Evolutionary conservation across 129 eudicot genomes (phyloP).

Genomic region (Heracleum sosnowskyi): DNA sequence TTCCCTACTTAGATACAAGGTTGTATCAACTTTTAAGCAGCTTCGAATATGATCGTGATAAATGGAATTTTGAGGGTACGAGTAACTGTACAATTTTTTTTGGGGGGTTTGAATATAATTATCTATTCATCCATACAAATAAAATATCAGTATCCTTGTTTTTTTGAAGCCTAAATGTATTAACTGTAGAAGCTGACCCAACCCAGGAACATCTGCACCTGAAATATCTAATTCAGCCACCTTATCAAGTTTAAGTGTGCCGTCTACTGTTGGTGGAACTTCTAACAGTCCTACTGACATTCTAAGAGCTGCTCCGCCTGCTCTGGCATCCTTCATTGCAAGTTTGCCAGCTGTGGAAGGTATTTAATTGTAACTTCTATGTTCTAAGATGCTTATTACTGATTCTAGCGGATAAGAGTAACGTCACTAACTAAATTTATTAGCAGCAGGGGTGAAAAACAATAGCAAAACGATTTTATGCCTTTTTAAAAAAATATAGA

Average conservation of each 20-base stretch:
- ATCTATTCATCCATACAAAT: neutral
- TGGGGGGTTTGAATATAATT: neutral
- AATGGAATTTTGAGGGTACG: neutral
- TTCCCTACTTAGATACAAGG: neutral
- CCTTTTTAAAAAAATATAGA: neutral
- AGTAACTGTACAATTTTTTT: neutral
- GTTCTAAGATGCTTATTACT: neutral
- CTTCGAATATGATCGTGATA: neutral
- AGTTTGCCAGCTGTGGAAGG: conserved; percentile 81
- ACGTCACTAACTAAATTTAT: neutral
- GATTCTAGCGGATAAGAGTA: neutral
- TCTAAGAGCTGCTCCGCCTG: conserved; percentile 57
- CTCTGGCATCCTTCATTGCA: conserved; percentile 61
- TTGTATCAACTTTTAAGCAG: neutral
- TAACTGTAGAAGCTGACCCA: conserved; percentile 7
- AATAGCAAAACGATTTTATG: neutral
- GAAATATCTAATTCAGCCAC: conserved; percentile 31
- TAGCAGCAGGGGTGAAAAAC: neutral
- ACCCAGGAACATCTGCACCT: conserved; percentile 40
- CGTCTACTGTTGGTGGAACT: conserved; percentile 34
- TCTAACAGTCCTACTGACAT: conserved; percentile 35
- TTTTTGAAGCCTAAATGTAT: neutral
- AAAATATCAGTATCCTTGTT: neutral
- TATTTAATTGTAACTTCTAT: conserved; percentile 14
- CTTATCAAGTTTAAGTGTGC: conserved; percentile 25